These are phyloP conservation scores for Phlyctochytrium bullatum DNA, from an alignment of 192 early-diverging fungal species.

Conservation along the genomic window DNA sequence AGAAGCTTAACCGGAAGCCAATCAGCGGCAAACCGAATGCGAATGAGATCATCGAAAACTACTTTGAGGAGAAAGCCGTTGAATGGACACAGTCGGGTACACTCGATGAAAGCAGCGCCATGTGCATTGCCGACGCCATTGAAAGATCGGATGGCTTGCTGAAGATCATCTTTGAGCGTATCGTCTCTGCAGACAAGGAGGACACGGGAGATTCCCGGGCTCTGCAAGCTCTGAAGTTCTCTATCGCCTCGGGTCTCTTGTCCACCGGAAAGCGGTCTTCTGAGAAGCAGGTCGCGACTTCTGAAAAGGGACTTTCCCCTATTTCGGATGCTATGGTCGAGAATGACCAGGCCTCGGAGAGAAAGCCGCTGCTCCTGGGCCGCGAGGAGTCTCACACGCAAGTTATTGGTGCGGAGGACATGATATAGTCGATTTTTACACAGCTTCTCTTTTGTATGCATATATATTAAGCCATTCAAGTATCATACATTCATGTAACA, in stretches of 20 bases:
- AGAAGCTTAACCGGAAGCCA: too few species aligned
- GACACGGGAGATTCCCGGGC: neutral
- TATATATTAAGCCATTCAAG: neutral
- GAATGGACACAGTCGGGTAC: neutral
- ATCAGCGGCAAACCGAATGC: too few species aligned
- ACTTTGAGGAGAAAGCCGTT: neutral
- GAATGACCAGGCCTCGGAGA: neutral
- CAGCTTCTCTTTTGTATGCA: too few species aligned
- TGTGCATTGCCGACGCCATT: neutral
- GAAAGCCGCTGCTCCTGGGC: neutral
- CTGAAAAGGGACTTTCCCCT: too few species aligned
- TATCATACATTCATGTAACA: conserved; percentile 2
- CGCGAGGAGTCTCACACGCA: neutral
- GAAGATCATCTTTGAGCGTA: neutral
- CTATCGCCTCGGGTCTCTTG: neutral
- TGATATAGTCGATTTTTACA: too few species aligned
- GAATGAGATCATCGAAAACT: too few species aligned
- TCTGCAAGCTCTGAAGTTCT: neutral
- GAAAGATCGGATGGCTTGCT: neutral
- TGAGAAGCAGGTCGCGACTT: too few species aligned
- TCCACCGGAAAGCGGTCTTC: too few species aligned
- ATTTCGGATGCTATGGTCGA: neutral
- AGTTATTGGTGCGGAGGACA: neutral
- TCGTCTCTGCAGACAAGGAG: neutral
- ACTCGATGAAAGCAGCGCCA: neutral